A percentile compares a stretch with the other conserved stretches of the same genome.
phyloP scores from a whole-genome alignment of 352 stramenopile genomes.

The Phytophthora pini region DNA sequence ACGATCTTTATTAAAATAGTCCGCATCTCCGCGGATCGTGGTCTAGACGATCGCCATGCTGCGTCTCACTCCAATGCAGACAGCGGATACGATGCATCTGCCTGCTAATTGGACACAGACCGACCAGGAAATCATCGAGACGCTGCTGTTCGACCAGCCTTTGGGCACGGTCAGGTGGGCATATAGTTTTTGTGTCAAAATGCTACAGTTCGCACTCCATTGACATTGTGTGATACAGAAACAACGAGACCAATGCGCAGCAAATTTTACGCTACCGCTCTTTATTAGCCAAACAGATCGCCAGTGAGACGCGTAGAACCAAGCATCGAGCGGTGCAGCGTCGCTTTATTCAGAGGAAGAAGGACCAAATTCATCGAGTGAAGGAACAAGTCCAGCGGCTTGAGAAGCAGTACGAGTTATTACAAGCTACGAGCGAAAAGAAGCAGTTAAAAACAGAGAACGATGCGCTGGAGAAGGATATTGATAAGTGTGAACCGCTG shows the following conservation, averaged over 20 bases:
- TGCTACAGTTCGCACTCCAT: not conserved
- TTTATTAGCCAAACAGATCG: constrained; percentile 13
- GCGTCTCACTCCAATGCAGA: constrained; percentile 2
- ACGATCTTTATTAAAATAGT: constrained; percentile 1
- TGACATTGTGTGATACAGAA: not conserved
- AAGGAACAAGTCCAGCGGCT: constrained; percentile 37
- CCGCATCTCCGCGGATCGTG: not conserved
- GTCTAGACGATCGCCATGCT: not conserved
- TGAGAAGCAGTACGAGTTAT: constrained; percentile 36
- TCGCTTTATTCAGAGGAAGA: constrained; percentile 55
- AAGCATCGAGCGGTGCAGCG: constrained; percentile 56
- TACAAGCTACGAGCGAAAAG: constrained; percentile 32
- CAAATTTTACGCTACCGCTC: constrained; percentile 19
- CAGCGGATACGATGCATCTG: constrained; percentile 10
- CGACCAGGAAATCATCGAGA: constrained; percentile 50
- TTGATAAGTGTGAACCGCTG: constrained; percentile 10
- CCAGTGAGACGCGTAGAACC: constrained; percentile 38
- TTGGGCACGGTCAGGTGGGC: constrained; percentile 3
- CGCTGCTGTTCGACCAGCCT: constrained; percentile 37
- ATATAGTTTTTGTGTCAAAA: not conserved
- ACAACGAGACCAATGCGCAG: constrained; percentile 7
- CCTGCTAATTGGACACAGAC: constrained; percentile 36
- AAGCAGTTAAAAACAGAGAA: constrained; percentile 37
- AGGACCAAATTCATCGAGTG: constrained; percentile 41
- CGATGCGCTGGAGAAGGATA: constrained; percentile 18